phyloP scores from a whole-genome alignment of 306 rosid genomes.

The Aeschynomene evenia region DNA sequence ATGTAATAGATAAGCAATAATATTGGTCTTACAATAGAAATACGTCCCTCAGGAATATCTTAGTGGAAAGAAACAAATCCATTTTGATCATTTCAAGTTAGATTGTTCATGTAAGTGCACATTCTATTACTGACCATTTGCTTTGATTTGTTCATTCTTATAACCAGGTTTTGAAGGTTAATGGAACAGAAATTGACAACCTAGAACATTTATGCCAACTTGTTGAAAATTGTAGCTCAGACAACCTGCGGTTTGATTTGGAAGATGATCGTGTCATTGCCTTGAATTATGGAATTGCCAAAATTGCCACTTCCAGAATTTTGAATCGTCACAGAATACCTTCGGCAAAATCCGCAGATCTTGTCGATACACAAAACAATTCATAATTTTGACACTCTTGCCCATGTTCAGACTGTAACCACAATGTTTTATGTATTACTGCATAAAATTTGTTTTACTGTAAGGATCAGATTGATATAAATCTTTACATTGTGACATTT shows the following conservation, averaged over 20 bases:
- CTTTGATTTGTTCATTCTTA: slow-evolving; percentile 20
- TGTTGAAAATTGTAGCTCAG: slow-evolving; percentile 60
- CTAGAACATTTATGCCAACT: slow-evolving; percentile 70
- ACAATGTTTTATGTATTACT: neutral
- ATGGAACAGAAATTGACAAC: slow-evolving; percentile 70
- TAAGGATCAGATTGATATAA: neutral
- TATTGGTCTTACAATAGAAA: no score
- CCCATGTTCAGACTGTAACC: slow-evolving; percentile 22
- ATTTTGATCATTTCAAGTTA: slow-evolving; percentile 6
- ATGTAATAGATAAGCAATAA: no score
- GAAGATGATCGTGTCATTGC: slow-evolving; percentile 83
- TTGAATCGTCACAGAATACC: slow-evolving; percentile 83
- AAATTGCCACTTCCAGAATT: slow-evolving; percentile 66
- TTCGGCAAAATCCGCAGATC: slow-evolving; percentile 67
- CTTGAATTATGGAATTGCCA: slow-evolving; percentile 59
- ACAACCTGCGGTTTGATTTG: slow-evolving; percentile 72
- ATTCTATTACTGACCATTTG: neutral
- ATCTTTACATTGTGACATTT: neutral
- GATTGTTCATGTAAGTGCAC: neutral
- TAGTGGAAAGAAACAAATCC: neutral
- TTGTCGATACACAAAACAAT: slow-evolving; percentile 33
- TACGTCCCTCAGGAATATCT: neutral
- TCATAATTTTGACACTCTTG: slow-evolving; percentile 9
- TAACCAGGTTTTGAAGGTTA: slow-evolving; percentile 73
- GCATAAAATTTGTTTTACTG: neutral